These are phyloP conservation scores for Colletotrichum sp. DNA, from an alignment of 2,329 filamentous ascomycete genomes.

Conservation along the genomic window DNA sequence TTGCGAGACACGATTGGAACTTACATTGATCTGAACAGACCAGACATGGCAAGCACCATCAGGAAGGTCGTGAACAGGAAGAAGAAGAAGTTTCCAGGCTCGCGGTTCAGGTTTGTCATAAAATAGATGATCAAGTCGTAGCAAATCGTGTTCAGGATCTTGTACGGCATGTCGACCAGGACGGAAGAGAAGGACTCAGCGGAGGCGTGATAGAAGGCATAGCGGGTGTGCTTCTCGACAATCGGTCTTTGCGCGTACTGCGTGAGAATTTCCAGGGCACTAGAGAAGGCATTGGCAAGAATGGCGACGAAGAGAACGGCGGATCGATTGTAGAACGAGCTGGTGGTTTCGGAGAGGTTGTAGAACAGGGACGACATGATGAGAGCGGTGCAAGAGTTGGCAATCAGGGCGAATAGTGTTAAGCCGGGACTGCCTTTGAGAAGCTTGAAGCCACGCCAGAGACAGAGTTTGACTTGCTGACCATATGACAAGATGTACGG, in stretches of 20 bases:
- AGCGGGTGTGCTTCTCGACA: slow-evolving; percentile 31
- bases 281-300: slow-evolving; percentile 55
- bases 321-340: slow-evolving; percentile 50
- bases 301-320: slow-evolving; percentile 59
- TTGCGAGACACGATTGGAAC: neutral
- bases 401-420: slow-evolving; percentile 42
- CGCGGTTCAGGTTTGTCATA: slow-evolving; percentile 64
- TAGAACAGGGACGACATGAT: slow-evolving; percentile 60
- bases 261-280: slow-evolving; percentile 33
- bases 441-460: slow-evolving; percentile 44
- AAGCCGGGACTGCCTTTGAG: slow-evolving; percentile 44
- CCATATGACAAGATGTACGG: slow-evolving; percentile 52
- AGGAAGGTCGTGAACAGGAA: slow-evolving; percentile 51
- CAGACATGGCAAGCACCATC: slow-evolving; percentile 44
- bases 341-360: slow-evolving; percentile 44
- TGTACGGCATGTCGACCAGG: slow-evolving; percentile 29
- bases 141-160: slow-evolving; percentile 51
- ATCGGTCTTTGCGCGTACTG: slow-evolving; percentile 30
- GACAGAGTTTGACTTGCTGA: slow-evolving; percentile 50
- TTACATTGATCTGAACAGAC: slow-evolving; percentile 52
- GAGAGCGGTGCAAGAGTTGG: slow-evolving; percentile 52
- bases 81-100: slow-evolving; percentile 60
- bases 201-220: slow-evolving; percentile 38
- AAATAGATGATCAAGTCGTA: slow-evolving; percentile 72
- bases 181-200: slow-evolving; percentile 17